Percentiles rank a stretch among this genome's conserved stretches.
Evolutionary conservation across 2,329 filamentous ascomycete species (phyloP).

Genomic region (Volutella citrinella): DNA sequence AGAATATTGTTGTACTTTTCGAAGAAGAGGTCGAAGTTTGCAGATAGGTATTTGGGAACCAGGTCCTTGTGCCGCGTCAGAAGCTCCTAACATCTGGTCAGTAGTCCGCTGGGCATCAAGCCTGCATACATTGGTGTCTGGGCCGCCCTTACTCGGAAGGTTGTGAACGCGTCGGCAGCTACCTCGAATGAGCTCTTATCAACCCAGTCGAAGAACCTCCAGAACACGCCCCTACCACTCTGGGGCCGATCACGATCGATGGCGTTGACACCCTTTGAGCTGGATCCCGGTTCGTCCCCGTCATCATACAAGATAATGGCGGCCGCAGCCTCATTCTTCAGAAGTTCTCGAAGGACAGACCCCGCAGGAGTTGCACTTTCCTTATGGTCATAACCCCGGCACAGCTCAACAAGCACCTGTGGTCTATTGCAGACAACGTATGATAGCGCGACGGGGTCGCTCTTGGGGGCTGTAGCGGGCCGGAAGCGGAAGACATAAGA

Average conservation of each 20-base stretch:
- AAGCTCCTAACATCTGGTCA: conserved; percentile 78
- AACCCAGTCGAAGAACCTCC: conserved; percentile 97
- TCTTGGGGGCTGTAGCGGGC: conserved; percentile 62
- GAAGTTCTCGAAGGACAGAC: conserved; percentile 80
- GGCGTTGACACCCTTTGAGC: conserved; percentile 70
- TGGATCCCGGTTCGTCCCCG: conserved; percentile 66
- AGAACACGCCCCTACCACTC: conserved; percentile 83
- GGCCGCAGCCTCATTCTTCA: conserved; percentile 86
- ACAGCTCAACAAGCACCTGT: conserved; percentile 83
- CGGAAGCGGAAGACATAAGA: conserved; percentile 92
- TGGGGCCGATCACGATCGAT: conserved; percentile 76
- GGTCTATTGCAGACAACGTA: conserved; percentile 85
- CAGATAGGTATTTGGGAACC: conserved; percentile 80
- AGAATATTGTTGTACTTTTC: conserved; percentile 82
- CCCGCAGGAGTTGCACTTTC: conserved; percentile 92
- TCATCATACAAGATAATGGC: conserved; percentile 93
- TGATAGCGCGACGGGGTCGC: conserved; percentile 79
- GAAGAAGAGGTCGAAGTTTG: conserved; percentile 94
- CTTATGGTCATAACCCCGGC: conserved; percentile 83
- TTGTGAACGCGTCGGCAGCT: conserved; percentile 95
- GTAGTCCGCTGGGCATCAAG: too few species aligned
- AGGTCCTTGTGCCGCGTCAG: conserved; percentile 91
- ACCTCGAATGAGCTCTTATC: conserved; percentile 96
- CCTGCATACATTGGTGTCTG: too few species aligned
- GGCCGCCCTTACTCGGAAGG: conserved; percentile 80